A percentile compares a stretch with the other conserved stretches of the same genome.
phyloP scores from a whole-genome alignment of 1,284 basidiomycete genomes.

The Cryptococcus hybrid region DNA sequence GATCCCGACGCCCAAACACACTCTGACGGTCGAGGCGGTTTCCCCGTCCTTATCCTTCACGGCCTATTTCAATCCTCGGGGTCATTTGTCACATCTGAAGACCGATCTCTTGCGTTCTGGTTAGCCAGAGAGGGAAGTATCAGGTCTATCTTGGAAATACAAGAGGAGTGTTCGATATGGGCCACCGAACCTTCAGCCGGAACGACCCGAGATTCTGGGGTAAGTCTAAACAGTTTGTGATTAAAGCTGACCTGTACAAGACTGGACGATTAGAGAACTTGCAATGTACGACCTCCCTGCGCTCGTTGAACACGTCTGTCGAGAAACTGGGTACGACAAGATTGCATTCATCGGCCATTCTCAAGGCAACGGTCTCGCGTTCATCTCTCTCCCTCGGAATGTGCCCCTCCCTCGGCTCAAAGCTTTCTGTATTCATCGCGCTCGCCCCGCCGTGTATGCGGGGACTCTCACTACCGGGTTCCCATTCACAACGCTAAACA shows the following conservation, averaged over 20 bases:
- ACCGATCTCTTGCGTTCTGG: slow-evolving; percentile 62
- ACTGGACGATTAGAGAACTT: slow-evolving; percentile 63
- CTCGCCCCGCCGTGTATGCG: slow-evolving; percentile 61
- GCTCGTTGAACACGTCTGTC: slow-evolving; percentile 59
- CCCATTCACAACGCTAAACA: slow-evolving; percentile 57
- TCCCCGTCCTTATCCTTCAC: slow-evolving; percentile 62
- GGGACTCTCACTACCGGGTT: slow-evolving; percentile 61
- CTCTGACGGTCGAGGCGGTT: slow-evolving; percentile 55
- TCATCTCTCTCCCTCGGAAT: slow-evolving; percentile 60
- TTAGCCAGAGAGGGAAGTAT: slow-evolving; percentile 58
- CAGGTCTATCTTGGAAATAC: slow-evolving; percentile 64
- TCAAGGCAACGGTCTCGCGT: slow-evolving; percentile 59
- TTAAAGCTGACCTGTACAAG: slow-evolving; percentile 14
- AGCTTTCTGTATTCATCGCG: slow-evolving; percentile 59
- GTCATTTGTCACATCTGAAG: slow-evolving; percentile 62
- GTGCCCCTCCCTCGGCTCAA: slow-evolving; percentile 58
- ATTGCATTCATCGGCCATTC: slow-evolving; percentile 63
- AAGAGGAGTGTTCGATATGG: slow-evolving; percentile 62
- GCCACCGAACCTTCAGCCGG: slow-evolving; percentile 55
- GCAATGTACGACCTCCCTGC: slow-evolving; percentile 63
- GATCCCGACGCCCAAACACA: slow-evolving; percentile 52
- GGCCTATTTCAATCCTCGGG: slow-evolving; percentile 64
- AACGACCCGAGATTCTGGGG: slow-evolving; percentile 62
- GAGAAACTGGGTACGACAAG: slow-evolving; percentile 59
- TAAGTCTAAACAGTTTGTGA: slow-evolving; percentile 23